Conservation (phyloP, 768 basidiomycete genomes). For the Leccinum boreale region DNA sequence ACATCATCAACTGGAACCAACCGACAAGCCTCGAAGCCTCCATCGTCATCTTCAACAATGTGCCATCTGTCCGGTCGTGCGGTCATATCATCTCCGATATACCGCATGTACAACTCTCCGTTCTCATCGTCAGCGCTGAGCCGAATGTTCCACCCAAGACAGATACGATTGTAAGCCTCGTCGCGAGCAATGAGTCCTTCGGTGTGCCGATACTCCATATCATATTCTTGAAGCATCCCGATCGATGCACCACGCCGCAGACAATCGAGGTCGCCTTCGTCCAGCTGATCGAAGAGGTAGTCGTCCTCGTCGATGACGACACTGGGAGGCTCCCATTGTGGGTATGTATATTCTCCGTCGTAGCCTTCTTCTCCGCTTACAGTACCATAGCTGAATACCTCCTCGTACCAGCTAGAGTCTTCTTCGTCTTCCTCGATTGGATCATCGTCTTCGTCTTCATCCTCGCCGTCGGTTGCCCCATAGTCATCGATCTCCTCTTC, state of each 20-base stretch:
- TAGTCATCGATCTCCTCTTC: conserved; percentile 42
- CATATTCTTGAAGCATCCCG: conserved; percentile 54
- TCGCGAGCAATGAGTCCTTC: conserved; percentile 50
- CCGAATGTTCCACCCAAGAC: conserved; percentile 67
- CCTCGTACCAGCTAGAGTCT: conserved; percentile 29
- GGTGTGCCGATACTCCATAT: conserved; percentile 53
- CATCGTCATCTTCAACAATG: conserved; percentile 34
- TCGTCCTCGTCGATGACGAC: conserved; percentile 35
- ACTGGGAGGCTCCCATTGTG: conserved; percentile 60
- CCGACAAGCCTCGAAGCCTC: conserved; percentile 40
- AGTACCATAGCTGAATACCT: conserved; percentile 35
- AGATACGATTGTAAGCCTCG: conserved; percentile 44
- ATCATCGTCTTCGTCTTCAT: conserved; percentile 25
- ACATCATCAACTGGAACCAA: conserved; percentile 36
- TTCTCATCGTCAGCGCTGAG: conserved; percentile 41
- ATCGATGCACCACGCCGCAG: conserved; percentile 58
- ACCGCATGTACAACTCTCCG: conserved; percentile 40
- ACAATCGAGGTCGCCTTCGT: conserved; percentile 37
- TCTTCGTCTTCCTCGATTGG: conserved; percentile 31
- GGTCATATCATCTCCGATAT: conserved; percentile 39
- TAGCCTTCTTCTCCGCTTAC: conserved; percentile 36
- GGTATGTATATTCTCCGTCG: conserved; percentile 39
- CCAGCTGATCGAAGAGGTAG: conserved; percentile 33
- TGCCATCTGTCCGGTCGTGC: conserved; percentile 45
- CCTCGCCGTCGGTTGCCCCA: conserved; percentile 23